phyloP scores from a whole-genome alignment of 352 stramenopile species.

The Phytophthora rubi region DNA sequence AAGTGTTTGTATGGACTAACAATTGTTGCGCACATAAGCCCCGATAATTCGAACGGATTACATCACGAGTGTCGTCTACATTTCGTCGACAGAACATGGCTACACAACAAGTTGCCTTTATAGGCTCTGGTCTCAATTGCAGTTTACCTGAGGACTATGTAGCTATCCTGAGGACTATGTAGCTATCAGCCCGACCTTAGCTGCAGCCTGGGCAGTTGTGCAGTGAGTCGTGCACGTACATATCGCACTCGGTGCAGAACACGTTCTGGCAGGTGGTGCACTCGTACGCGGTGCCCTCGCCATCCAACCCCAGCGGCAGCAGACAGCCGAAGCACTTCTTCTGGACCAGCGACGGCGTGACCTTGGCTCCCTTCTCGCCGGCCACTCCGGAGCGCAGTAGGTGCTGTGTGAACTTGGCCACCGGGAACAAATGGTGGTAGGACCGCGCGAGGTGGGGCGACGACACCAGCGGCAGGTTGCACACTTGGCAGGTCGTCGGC shows the following conservation, averaged over 20 bases:
- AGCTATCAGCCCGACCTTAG: conserved; percentile 27
- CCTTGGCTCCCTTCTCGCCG: conserved; percentile 29
- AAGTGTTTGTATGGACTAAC: conserved; percentile 7
- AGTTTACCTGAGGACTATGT: not conserved
- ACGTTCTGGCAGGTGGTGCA: conserved; percentile 92
- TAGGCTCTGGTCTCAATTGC: not conserved
- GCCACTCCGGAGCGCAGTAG: conserved; percentile 37
- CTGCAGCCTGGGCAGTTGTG: conserved; percentile 98
- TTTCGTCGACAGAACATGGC: conserved; percentile 8
- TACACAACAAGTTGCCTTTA: conserved; percentile 21
- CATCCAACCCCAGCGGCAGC: conserved; percentile 54
- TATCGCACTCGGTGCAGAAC: conserved; percentile 98
- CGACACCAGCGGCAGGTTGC: conserved; percentile 95
- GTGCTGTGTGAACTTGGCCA: conserved; percentile 92
- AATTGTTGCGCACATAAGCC: not conserved
- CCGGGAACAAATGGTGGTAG: conserved; percentile 99
- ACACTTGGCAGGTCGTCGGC: conserved; percentile 96
- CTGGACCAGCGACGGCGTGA: conserved; percentile 25
- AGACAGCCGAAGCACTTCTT: conserved; percentile 87
- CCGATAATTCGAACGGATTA: conserved; percentile 16
- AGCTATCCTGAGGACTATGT: not conserved
- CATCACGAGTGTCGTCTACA: conserved; percentile 19
- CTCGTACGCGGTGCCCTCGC: conserved; percentile 63
- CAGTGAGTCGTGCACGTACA: conserved; percentile 98
- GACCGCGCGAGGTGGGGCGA: conserved; percentile 97